Base-by-base conservation (phyloP, 768 basidiomycete genomes). In the Sarcomyxa edulis region DNA sequence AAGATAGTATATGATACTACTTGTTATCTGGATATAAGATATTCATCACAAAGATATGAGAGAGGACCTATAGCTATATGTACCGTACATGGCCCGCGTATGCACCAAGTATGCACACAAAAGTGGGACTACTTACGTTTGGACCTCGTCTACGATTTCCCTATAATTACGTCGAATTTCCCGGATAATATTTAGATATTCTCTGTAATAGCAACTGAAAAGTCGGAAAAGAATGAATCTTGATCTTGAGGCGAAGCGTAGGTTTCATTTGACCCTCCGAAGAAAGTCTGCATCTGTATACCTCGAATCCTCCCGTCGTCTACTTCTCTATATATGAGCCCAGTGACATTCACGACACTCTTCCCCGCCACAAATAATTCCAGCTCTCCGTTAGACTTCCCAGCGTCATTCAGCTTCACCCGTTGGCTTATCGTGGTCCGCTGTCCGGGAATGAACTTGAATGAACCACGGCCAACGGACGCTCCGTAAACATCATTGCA, bases 231-330 rank as follows among this genome's bases (percentile, higher is more conserved):
- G 57, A 66, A 85, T 16, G 71, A 56, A 47, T 68, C 60, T 58
- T 84, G 82, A 37, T 72, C 66, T 52, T 73, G 71, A n/a, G 82
- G 76, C 5, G 76, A 72, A 12, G 77, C 81, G 64, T 65, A 84
- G 19, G 61, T 54, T 0, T 55, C 29, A 10, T 59, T 56, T 25
- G 65, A 64, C 39, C 81, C 80, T 35, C 82, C 83, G 48, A 87
- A 85, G 72, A 85, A 85, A 11, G 82, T 82, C 60, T 85, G 78
- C 67, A 79, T 73, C 55, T 77, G 76, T 42, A 83, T 73, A 16
- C 84, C 84, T 22, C 74, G 68, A 48, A 86, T 70, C 44, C 65
- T 66, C 27, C 76, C 74, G 1, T 59, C 57, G 22, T 53, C 55
- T 39, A 61, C 62, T 42, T 72, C 65, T 34, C 76, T 62, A 21